Evolutionary conservation across 805 yeast species (phyloP).

Genomic region (Monosporozyma unispora): DNA sequence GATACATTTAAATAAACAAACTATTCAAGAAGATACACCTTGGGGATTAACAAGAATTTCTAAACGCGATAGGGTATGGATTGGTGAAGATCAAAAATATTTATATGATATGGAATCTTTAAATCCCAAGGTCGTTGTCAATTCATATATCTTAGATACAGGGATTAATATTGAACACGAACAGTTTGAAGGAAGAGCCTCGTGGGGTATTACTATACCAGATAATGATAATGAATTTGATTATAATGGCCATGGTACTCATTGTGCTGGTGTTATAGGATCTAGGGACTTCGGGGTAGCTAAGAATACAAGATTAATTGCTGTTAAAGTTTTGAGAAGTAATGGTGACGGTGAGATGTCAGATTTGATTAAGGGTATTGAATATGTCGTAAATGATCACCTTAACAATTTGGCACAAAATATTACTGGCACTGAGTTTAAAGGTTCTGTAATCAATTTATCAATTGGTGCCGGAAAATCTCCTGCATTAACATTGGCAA

Average conservation of each 20-base stretch:
- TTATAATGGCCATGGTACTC: conserved; percentile 91
- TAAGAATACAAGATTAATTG: conserved; percentile 64
- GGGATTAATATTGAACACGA: conserved; percentile 56
- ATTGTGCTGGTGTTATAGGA: conserved; percentile 91
- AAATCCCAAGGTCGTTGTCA: conserved; percentile 61
- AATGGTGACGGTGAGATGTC: conserved; percentile 76
- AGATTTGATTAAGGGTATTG: conserved; percentile 75
- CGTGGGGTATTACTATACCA: conserved; percentile 51
- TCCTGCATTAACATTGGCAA: conserved; percentile 74
- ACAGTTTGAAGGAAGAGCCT: conserved; percentile 56
- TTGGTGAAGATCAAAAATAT: conserved; percentile 63
- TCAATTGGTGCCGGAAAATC: conserved; percentile 90
- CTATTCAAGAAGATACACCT: conserved; percentile 65
- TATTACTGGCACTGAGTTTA: conserved; percentile 40
- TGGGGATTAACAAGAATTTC: conserved; percentile 92
- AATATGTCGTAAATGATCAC: conserved; percentile 70
- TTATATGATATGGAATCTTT: conserved; percentile 31
- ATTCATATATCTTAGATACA: conserved; percentile 74
- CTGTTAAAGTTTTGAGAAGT: conserved; percentile 72
- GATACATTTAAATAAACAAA: neutral
- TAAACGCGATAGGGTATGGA: conserved; percentile 59
- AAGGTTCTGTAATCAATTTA: conserved; percentile 84
- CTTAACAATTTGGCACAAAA: conserved; percentile 36
- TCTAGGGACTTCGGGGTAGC: conserved; percentile 74
- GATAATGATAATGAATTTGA: conserved; percentile 54